Conservation (phyloP, 2,329 filamentous ascomycete species). For the Penicillium sp. region DNA sequence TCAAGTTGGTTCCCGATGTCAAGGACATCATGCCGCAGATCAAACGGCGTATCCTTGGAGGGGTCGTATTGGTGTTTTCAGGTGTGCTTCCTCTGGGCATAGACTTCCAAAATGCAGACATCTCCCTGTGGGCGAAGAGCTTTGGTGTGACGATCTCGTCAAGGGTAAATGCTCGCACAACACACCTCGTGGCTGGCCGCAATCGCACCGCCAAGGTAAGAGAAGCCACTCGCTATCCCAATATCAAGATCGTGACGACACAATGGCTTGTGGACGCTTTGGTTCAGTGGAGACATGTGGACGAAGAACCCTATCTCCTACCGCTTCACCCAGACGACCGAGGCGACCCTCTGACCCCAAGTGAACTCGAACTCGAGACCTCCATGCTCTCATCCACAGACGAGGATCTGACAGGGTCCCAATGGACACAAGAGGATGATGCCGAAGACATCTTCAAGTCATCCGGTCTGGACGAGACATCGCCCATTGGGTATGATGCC, state of each 20-base stretch:
- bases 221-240: slow-evolving; percentile 73
- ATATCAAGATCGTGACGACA: slow-evolving; percentile 87
- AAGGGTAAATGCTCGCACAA: slow-evolving; percentile 47
- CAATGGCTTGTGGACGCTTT: slow-evolving; percentile 87
- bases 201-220: slow-evolving; percentile 88
- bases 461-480: slow-evolving; percentile 49
- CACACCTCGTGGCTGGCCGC: slow-evolving; percentile 52
- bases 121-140: slow-evolving; percentile 78
- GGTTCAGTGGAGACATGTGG: slow-evolving; percentile 74
- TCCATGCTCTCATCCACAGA: slow-evolving; percentile 47
- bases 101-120: slow-evolving; percentile 77
- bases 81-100: slow-evolving; percentile 82
- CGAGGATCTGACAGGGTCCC: slow-evolving; percentile 46
- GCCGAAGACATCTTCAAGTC: slow-evolving; percentile 52
- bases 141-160: slow-evolving; percentile 69
- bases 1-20: slow-evolving; percentile 74
- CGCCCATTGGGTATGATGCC: slow-evolving; percentile 55
- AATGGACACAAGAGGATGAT: slow-evolving; percentile 46
- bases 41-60: slow-evolving; percentile 72
- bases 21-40: slow-evolving; percentile 78
- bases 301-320: slow-evolving; percentile 76
- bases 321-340: slow-evolving; percentile 70
- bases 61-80: slow-evolving; percentile 79
- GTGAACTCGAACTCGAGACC: slow-evolving; percentile 47
- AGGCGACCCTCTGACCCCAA: slow-evolving; percentile 41